A percentile compares a stretch with the other conserved stretches of the same genome.
phyloP scores from a whole-genome alignment of 257 asterid species.

The Cynanchum wilfordii region DNA sequence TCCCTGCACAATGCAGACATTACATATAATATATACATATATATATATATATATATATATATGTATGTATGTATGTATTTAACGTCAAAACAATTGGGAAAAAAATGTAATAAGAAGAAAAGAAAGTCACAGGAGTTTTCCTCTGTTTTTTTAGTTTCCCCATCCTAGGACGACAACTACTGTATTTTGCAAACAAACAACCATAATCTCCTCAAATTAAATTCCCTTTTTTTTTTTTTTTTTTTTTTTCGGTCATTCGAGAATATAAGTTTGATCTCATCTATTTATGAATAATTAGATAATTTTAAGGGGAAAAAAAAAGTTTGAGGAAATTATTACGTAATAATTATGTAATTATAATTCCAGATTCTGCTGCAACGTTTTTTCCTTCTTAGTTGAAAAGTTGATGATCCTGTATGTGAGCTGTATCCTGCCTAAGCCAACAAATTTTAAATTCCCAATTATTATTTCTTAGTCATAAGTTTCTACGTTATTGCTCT shows the following conservation, averaged over 20 bases:
- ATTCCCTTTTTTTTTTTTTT: too few relatives aligned
- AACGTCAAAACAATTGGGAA: neutral
- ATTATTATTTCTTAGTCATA: neutral
- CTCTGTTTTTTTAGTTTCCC: neutral
- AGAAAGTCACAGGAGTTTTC: slow-evolving; percentile 7
- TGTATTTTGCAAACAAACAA: too few relatives aligned
- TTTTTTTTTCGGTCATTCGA: too few relatives aligned
- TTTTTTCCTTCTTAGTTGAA: neutral
- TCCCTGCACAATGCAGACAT: slow-evolving; percentile 1
- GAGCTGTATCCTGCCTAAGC: slow-evolving; percentile 11
- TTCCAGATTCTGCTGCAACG: neutral
- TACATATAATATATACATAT: too few relatives aligned
- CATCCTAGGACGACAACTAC: neutral
- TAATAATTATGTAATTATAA: neutral
- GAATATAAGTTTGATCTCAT: too few relatives aligned
- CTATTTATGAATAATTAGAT: too few relatives aligned
- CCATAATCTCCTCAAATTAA: too few relatives aligned
- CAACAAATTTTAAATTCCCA: neutral
- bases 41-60: neutral
- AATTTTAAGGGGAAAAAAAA: too few relatives aligned
- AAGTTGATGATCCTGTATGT: neutral
- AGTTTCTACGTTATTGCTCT: neutral
- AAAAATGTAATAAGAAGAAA: too few relatives aligned
- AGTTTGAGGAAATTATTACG: too few relatives aligned
- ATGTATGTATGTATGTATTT: too few relatives aligned